Evolutionary conservation across 768 basidiomycete species (phyloP).

Genomic region (Leccinum truebloodii): DNA sequence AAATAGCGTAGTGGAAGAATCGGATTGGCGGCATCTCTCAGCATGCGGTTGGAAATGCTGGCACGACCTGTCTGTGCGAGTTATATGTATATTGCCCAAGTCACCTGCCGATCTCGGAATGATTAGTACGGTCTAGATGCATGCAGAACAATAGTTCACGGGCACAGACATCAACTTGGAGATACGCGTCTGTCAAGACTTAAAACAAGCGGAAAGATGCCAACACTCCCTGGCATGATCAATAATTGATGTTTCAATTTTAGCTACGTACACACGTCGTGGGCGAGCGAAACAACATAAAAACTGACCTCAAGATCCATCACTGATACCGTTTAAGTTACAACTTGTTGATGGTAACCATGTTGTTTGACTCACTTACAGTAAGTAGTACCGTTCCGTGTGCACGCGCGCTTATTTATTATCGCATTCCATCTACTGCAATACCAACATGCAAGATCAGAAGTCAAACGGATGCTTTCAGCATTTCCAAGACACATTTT

Average conservation of each 20-base stretch:
- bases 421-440: too few relatives aligned
- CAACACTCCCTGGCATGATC: not conserved
- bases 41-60: not conserved
- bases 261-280: too few relatives aligned
- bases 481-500: conserved; percentile 43
- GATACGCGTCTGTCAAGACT: not conserved
- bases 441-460: conserved; percentile 61
- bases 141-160: not conserved
- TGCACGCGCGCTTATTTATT: too few relatives aligned
- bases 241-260: not conserved
- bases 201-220: not conserved
- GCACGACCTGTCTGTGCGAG: not conserved
- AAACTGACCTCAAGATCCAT: not conserved
- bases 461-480: conserved; percentile 62
- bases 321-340: not conserved
- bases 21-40: conserved; percentile 14
- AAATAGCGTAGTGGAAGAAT: conserved; percentile 3
- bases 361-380: too few relatives aligned
- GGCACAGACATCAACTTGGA: not conserved
- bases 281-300: not conserved
- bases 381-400: too few relatives aligned
- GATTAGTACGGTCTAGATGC: too few relatives aligned
- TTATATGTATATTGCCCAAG: not conserved
- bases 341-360: not conserved
- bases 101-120: not conserved